These are phyloP conservation scores for Zizania palustris DNA, from an alignment of 202 grass and related monocot species.

Conservation along the genomic window DNA sequence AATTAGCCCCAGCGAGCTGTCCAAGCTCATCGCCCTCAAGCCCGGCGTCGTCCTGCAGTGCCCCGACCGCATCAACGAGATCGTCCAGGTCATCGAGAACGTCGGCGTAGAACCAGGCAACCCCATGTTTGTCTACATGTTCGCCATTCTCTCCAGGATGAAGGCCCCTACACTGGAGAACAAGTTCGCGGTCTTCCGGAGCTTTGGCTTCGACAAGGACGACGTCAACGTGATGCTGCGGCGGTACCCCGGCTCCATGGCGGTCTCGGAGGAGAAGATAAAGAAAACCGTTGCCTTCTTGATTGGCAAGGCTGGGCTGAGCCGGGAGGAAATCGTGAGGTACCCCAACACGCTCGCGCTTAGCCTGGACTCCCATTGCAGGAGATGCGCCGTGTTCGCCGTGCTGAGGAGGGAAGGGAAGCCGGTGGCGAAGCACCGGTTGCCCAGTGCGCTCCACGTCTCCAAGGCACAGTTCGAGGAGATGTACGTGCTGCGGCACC, in stretches of 20 bases:
- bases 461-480: background rate
- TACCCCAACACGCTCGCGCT: background rate
- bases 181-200: slow-evolving; percentile 24
- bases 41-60: slow-evolving; percentile 31
- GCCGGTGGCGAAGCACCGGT: background rate
- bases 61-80: slow-evolving; percentile 21
- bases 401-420: slow-evolving; percentile 42
- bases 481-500: slow-evolving; percentile 13
- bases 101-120: slow-evolving; percentile 1
- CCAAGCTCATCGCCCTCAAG: background rate
- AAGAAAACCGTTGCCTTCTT: background rate
- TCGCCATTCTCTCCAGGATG: background rate
- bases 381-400: slow-evolving; percentile 42
- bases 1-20: background rate
- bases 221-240: slow-evolving; percentile 17
- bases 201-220: slow-evolving; percentile 34
- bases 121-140: slow-evolving; percentile 12
- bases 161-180: slow-evolving; percentile 31
- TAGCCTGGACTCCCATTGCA: background rate
- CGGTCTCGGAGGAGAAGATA: slow-evolving; percentile 38
- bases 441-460: background rate
- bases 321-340: slow-evolving; percentile 9
- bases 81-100: slow-evolving; percentile 28
- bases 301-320: slow-evolving; percentile 32
- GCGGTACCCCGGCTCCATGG: background rate